A percentile compares a stretch with the other conserved stretches of the same genome.
phyloP scores from a whole-genome alignment of 768 basidiomycete genomes.

The Lanmaoa rubissima region DNA sequence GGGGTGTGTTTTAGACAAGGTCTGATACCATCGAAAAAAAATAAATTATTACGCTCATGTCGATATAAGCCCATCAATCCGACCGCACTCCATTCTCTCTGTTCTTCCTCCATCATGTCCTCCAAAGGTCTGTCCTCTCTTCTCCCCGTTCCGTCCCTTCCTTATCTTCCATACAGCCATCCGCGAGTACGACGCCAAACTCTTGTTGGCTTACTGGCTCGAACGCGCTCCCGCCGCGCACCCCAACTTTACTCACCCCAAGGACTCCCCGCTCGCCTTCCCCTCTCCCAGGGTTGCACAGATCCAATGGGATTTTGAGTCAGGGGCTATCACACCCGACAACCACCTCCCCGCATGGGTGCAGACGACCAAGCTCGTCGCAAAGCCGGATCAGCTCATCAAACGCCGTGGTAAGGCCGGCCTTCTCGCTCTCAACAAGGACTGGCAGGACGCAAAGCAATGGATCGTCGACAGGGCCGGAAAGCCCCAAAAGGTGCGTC shows the following conservation, averaged over 20 bases:
- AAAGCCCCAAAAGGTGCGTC: slow-evolving; percentile 75
- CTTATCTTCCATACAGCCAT: slow-evolving; percentile 52
- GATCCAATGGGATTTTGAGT: slow-evolving; percentile 76
- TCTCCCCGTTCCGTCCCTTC: background rate
- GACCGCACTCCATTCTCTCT: slow-evolving; percentile 1
- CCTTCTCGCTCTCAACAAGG: slow-evolving; percentile 90
- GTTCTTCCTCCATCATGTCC: slow-evolving; percentile 28
- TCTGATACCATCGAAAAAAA: slow-evolving; percentile 22
- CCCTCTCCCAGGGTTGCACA: slow-evolving; percentile 81
- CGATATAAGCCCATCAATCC: slow-evolving; percentile 18
- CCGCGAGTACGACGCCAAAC: slow-evolving; percentile 98
- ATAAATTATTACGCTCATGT: slow-evolving; percentile 16
- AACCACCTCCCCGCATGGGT: slow-evolving; percentile 75
- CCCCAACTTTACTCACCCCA: slow-evolving; percentile 50
- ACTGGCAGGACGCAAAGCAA: slow-evolving; percentile 79
- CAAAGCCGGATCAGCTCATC: slow-evolving; percentile 98
- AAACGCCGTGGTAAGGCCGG: slow-evolving; percentile 99
- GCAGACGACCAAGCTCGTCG: slow-evolving; percentile 83
- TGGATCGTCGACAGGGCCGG: slow-evolving; percentile 91
- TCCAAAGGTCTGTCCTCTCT: slow-evolving; percentile 29
- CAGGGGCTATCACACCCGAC: slow-evolving; percentile 58
- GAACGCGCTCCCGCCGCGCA: slow-evolving; percentile 83
- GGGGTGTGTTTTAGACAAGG: slow-evolving; percentile 24
- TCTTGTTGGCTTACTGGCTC: slow-evolving; percentile 96
- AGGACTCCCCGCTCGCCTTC: slow-evolving; percentile 46